phyloP scores from a whole-genome alignment of 2,329 filamentous ascomycete species.

The Talaromyces sp. region DNA sequence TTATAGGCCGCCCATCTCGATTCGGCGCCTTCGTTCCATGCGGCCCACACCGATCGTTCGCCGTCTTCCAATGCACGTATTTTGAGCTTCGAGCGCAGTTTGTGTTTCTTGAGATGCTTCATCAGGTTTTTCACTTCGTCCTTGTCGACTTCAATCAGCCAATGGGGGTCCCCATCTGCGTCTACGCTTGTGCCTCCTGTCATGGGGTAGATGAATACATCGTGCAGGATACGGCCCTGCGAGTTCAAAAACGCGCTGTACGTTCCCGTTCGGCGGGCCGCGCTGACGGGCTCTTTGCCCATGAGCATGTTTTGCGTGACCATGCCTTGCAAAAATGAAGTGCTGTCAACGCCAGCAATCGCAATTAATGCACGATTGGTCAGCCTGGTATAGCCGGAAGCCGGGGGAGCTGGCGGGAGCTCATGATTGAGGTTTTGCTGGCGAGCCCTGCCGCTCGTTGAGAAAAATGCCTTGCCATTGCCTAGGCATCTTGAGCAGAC shows the following conservation, averaged over 20 bases:
- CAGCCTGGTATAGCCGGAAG: conserved; percentile 50
- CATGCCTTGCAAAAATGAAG: conserved; percentile 82
- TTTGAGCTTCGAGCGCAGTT: conserved; percentile 73
- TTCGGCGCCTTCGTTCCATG: conserved; percentile 59
- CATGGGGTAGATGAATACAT: conserved; percentile 80
- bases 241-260: conserved; percentile 87
- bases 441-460: conserved; percentile 19
- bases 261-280: conserved; percentile 48
- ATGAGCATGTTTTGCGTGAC: conserved; percentile 68
- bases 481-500: conserved; percentile 27
- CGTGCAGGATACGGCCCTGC: conserved; percentile 76
- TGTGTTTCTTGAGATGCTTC: conserved; percentile 77
- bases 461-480: conserved; percentile 22
- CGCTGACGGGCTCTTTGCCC: conserved; percentile 33
- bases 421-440: conserved; percentile 15
- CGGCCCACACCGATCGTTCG: conserved; percentile 66
- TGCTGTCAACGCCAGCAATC: conserved; percentile 71
- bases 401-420: conserved; percentile 32
- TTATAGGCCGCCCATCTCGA: conserved; percentile 36
- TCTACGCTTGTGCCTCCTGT: conserved; percentile 28
- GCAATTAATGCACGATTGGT: conserved; percentile 74
- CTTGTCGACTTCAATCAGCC: conserved; percentile 79
- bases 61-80: conserved; percentile 61
- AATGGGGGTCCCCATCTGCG: conserved; percentile 39
- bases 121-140: conserved; percentile 58